Percentiles rank a stretch among this genome's conserved stretches.
Conservation (phyloP, 768 basidiomycete genomes). For the Lentinula sp. region DNA sequence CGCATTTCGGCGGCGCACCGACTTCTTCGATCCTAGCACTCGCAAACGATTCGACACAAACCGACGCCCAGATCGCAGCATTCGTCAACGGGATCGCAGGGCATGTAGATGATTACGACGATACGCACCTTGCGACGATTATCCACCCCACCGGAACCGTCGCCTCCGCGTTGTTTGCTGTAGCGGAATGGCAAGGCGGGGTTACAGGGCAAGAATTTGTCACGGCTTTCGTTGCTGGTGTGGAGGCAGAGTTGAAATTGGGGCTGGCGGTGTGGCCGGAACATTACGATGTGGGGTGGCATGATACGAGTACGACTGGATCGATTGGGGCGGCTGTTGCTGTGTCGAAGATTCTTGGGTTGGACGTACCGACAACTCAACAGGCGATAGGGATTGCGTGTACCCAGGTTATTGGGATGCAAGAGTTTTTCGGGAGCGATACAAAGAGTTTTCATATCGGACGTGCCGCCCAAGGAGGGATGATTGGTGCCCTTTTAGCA, state of each 20-base stretch:
- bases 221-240: conserved; percentile 15
- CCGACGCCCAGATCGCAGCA: conserved; percentile 15
- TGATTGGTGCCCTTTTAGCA: conserved; percentile 17
- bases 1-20: conserved; percentile 14
- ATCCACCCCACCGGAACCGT: conserved; percentile 18
- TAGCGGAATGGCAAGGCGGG: conserved; percentile 13
- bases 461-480: conserved; percentile 16
- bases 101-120: conserved; percentile 20
- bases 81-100: conserved; percentile 19
- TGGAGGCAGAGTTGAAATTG: conserved; percentile 18
- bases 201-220: conserved; percentile 14
- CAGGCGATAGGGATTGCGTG: conserved; percentile 18
- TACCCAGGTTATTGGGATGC: conserved; percentile 19
- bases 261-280: conserved; percentile 16
- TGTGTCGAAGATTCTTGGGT: conserved; percentile 15
- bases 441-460: conserved; percentile 20
- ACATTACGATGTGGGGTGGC: conserved; percentile 20
- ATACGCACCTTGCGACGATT: conserved; percentile 18
- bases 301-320: conserved; percentile 19
- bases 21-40: conserved; percentile 14
- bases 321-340: conserved; percentile 19
- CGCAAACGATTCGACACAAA: conserved; percentile 8
- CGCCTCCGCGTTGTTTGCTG: conserved; percentile 15
- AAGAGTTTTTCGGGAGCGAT: conserved; percentile 17
- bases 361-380: conserved; percentile 13